Percentiles rank a stretch among this genome's conserved stretches.
These are phyloP conservation scores for Mikania micrantha DNA, from an alignment of 129 eudicot species.

Conservation along the genomic window DNA sequence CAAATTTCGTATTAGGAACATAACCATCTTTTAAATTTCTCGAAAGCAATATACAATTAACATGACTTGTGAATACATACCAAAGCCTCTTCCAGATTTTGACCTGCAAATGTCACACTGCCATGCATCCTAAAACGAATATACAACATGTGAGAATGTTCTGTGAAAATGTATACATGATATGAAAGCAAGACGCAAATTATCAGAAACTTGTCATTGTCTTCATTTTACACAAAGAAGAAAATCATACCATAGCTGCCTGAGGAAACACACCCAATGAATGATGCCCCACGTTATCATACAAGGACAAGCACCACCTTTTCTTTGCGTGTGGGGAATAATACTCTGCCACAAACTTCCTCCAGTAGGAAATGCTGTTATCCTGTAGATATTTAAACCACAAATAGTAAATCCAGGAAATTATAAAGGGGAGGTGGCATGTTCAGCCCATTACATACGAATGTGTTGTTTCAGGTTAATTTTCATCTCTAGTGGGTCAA, in stretches of 20 bases:
- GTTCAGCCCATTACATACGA: background rate
- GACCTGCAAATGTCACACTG: slow-evolving; percentile 98
- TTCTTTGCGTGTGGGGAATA: slow-evolving; percentile 97
- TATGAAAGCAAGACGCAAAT: background rate
- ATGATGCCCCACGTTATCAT: slow-evolving; percentile 84
- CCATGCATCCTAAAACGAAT: slow-evolving; percentile 87
- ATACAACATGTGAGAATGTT: background rate
- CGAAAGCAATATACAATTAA: background rate
- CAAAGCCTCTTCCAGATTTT: slow-evolving; percentile 96
- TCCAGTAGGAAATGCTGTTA: slow-evolving; percentile 86
- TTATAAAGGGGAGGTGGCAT: background rate
- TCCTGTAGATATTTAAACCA: slow-evolving; percentile 37
- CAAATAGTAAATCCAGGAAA: background rate
- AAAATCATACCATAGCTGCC: slow-evolving; percentile 63
- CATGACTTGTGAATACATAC: slow-evolving; percentile 37
- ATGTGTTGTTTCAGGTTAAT: background rate
- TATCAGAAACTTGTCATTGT: background rate
- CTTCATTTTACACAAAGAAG: background rate
- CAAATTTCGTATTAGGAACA: background rate
- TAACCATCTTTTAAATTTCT: background rate
- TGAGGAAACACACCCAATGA: slow-evolving; percentile 91
- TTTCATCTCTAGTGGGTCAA: background rate
- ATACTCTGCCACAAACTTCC: slow-evolving; percentile 87
- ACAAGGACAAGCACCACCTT: slow-evolving; percentile 90
- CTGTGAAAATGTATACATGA: background rate